A percentile compares a stretch with the other conserved stretches of the same genome.
Conservation (phyloP, 1,284 basidiomycete genomes). For the Dichomitus squalens region DNA sequence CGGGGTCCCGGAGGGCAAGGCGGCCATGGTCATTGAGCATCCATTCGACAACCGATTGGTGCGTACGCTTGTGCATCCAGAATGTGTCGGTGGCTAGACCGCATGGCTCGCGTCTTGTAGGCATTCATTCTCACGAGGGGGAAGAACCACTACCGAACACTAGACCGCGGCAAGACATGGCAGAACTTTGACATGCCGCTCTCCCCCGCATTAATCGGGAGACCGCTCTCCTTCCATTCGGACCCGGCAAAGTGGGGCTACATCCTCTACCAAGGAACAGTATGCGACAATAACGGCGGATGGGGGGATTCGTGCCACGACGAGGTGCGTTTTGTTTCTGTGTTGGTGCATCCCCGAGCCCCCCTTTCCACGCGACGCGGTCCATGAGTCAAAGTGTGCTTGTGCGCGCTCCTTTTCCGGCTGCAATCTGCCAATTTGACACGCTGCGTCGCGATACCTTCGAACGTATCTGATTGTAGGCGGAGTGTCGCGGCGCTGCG, state of each 20-base stretch:
- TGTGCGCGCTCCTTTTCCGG: neutral
- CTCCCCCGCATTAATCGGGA: conserved; percentile 56
- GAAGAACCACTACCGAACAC: conserved; percentile 81
- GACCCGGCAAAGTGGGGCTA: conserved; percentile 65
- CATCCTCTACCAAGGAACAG: conserved; percentile 85
- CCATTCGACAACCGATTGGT: conserved; percentile 69
- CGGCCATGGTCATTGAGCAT: conserved; percentile 82
- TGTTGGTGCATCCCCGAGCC: neutral
- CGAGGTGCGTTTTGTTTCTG: conserved; percentile 49
- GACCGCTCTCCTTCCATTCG: conserved; percentile 85
- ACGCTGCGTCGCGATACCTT: neutral
- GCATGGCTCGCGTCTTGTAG: conserved; percentile 37
- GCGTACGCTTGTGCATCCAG: conserved; percentile 4
- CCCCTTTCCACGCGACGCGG: neutral
- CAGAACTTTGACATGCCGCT: conserved; percentile 73
- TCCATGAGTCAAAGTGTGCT: neutral
- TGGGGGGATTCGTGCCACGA: conserved; percentile 76
- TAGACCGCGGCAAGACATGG: conserved; percentile 87
- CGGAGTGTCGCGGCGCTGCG: too few relatives aligned
- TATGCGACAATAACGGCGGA: conserved; percentile 58
- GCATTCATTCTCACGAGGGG: conserved; percentile 81
- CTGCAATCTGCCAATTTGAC: neutral
- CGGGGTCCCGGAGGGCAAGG: conserved; percentile 64
- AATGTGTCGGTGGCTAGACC: neutral
- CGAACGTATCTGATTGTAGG: neutral